Conservation (phyloP, 2,329 filamentous ascomycete species). For the Aureobasidium sp. region DNA sequence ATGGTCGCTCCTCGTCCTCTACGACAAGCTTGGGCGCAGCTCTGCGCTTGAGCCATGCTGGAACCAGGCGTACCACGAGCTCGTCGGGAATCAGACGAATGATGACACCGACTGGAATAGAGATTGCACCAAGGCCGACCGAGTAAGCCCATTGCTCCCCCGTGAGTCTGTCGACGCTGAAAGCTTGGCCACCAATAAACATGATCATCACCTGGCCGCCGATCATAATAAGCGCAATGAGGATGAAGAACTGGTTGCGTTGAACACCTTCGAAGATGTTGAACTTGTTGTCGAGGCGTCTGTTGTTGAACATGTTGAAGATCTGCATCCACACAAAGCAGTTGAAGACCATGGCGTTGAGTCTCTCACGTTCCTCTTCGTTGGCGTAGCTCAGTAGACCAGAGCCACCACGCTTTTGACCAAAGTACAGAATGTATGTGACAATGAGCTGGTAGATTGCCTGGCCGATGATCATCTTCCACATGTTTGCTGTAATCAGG, state of each 20-base stretch:
- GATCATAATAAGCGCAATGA: slow-evolving; percentile 78
- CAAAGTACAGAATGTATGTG: slow-evolving; percentile 78
- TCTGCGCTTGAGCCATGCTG: slow-evolving; percentile 30
- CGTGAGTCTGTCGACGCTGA: slow-evolving; percentile 62
- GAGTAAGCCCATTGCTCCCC: slow-evolving; percentile 81
- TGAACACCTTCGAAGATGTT: slow-evolving; percentile 89
- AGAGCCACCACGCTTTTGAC: slow-evolving; percentile 34
- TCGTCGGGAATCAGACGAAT: slow-evolving; percentile 78
- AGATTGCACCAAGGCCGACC: slow-evolving; percentile 72
- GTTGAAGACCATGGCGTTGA: slow-evolving; percentile 87
- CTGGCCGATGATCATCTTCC: slow-evolving; percentile 98
- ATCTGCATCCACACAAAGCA: slow-evolving; percentile 99
- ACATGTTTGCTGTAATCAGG: slow-evolving; percentile 84
- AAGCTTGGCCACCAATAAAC: slow-evolving; percentile 73
- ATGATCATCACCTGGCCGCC: slow-evolving; percentile 85
- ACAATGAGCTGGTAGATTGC: slow-evolving; percentile 75
- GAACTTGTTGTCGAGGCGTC: slow-evolving; percentile 85
- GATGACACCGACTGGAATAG: slow-evolving; percentile 71
- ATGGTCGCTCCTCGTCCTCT: slow-evolving; percentile 33
- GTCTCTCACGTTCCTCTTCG: slow-evolving; percentile 37
- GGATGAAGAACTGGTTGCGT: slow-evolving; percentile 81
- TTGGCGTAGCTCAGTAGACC: slow-evolving; percentile 51
- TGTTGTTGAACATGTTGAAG: slow-evolving; percentile 97
- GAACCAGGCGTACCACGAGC: slow-evolving; percentile 40
- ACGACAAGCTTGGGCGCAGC: slow-evolving; percentile 33